phyloP scores from a whole-genome alignment of 208 protist species.

The Crithidia sp. region DNA sequence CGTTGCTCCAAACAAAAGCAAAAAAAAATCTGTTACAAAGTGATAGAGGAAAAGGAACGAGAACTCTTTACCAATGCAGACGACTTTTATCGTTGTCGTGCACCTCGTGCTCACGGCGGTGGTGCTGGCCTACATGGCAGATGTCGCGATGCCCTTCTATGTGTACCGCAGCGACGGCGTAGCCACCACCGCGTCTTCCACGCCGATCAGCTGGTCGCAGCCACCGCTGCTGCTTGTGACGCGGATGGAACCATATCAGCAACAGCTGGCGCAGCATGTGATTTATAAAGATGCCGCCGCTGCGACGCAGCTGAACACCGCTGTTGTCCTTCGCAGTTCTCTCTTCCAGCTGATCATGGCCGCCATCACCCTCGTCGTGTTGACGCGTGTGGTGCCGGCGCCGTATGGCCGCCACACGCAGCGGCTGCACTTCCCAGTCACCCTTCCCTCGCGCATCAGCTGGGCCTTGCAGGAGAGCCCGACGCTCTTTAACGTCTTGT shows the following conservation, averaged over 20 bases:
- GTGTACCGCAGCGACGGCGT: conserved; percentile 5
- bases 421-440: conserved; percentile 6
- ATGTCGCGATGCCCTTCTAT: conserved; percentile 36
- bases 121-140: conserved; percentile 24
- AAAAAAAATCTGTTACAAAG: not conserved
- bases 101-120: conserved; percentile 26
- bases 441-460: conserved; percentile 48
- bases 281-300: conserved; percentile 1
- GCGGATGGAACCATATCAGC: not conserved
- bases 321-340: conserved; percentile 18
- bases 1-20: too few relatives aligned
- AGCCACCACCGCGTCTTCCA: not conserved
- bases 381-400: conserved; percentile 32
- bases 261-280: conserved; percentile 1
- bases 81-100: conserved; percentile 1
- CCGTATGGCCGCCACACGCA: conserved; percentile 50
- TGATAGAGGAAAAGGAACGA: not conserved
- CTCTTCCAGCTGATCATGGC: conserved; percentile 39
- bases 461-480: conserved; percentile 82
- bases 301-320: conserved; percentile 29
- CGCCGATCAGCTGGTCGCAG: conserved; percentile 6
- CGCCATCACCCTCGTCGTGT: conserved; percentile 37
- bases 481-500: conserved; percentile 67
- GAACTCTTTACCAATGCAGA: not conserved
- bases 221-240: conserved; percentile 11